phyloP scores from a whole-genome alignment of 441 rosid species.

The Pelargonium citronellum region DNA sequence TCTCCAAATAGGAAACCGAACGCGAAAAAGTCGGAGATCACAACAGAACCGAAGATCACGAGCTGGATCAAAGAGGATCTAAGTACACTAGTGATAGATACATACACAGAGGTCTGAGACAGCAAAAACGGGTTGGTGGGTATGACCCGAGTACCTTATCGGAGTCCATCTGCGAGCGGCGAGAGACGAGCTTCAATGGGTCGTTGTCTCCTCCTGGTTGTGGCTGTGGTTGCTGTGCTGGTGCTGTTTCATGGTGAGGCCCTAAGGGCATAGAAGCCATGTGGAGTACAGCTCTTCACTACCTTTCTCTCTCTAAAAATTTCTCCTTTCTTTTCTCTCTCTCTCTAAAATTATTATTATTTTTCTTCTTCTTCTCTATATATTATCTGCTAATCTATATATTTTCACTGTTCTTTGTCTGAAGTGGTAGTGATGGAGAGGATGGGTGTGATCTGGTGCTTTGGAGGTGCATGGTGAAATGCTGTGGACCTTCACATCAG shows the following conservation, averaged over 20 bases:
- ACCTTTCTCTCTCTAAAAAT: constrained; percentile 17
- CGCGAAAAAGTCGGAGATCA: neutral
- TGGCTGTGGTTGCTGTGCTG: constrained; percentile 22
- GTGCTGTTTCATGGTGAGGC: constrained; percentile 33
- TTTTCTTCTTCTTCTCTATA: neutral
- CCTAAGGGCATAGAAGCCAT: constrained; percentile 47
- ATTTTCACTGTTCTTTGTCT: constrained; percentile 3
- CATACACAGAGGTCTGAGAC: neutral
- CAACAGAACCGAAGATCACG: constrained; percentile 4
- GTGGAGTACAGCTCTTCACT: constrained; percentile 34
- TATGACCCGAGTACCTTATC: constrained; percentile 34
- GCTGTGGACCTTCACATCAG: constrained; percentile 1
- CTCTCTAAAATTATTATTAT: constrained; percentile 1
- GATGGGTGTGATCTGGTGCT: neutral
- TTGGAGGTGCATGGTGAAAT: neutral
- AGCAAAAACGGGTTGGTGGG: neutral
- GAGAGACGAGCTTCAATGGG: constrained; percentile 23
- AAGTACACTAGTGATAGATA: neutral
- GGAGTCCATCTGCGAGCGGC: constrained; percentile 39
- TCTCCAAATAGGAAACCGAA: constrained; percentile 3
- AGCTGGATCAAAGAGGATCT: constrained; percentile 39
- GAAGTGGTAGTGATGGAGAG: constrained; percentile 1
- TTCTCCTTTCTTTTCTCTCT: constrained; percentile 12
- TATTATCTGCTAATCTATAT: neutral
- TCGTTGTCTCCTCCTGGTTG: constrained; percentile 25